Evolutionary conservation across 1,284 basidiomycete species (phyloP), one percentile per base, ranked within the genome.

Genomic region (Tilletia setariae): DNA sequence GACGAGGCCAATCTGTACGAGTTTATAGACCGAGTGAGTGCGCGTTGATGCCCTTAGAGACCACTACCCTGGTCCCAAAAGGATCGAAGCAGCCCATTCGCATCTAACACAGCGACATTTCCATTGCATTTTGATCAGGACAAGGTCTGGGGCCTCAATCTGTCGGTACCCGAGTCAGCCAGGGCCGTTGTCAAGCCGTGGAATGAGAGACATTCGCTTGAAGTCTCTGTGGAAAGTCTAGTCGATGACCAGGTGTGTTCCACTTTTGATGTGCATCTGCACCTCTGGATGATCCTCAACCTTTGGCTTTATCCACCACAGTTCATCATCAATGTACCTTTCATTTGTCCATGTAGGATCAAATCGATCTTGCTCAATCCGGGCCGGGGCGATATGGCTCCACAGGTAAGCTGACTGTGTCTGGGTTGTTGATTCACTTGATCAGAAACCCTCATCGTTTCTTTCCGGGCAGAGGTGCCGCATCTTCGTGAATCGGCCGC

Each of bases 101-200:
- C n/a, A n/a, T n/a, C n/a, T n/a, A n/a, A n/a, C n/a, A n/a, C n/a
- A 40, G 35, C 11, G 4, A 40, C 11, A 40, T 40, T 40, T 40
- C 11, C 35, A 6, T 4, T 40, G 35, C 35, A 23, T n/a, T 49
- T 16, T 6, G 46, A 49, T n/a, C 6, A 61, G 56, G 76, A 76
- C 66, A 70, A 76, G 40, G 77, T 81, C 1, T 80, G 74, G 75
- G 78, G 79, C 23, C 53, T 75, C 30, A 80, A 80, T 59, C 67
- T 81, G 15, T 73, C 78, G 16, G 76, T 75, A 16, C 80, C 80
- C 21, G 79, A 79, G 56, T 70, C 72, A 0, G 78, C 76, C 16
- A 76, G 73, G 44, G 69, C 70, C 23, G 76, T 76, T 61, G 74
- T 80, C 73, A 81, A 80, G 68, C 80, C 79, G 2, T 81, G 80